Percentiles rank a stretch among this genome's conserved stretches.
These are phyloP conservation scores for Scutellaria barbata DNA, from an alignment of 257 asterid genomes.

Conservation along the genomic window DNA sequence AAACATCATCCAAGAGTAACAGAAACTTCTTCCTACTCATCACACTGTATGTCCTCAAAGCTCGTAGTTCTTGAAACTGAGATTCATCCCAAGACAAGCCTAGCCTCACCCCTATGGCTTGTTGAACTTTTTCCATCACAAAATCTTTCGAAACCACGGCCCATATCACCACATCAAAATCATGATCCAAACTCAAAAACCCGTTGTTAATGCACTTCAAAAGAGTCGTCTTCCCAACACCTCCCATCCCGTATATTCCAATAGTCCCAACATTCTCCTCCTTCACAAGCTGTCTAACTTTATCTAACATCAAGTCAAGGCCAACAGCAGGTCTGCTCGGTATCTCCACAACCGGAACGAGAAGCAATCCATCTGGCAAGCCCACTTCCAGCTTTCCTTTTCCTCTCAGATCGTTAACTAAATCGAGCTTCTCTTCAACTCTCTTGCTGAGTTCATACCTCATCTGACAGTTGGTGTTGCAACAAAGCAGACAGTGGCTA, in stretches of 20 bases:
- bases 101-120: slow-evolving; percentile 51
- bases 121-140: slow-evolving; percentile 51
- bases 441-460: slow-evolving; percentile 40
- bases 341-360: slow-evolving; percentile 54
- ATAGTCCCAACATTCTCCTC: slow-evolving; percentile 41
- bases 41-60: slow-evolving; percentile 45
- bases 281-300: slow-evolving; percentile 35
- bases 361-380: slow-evolving; percentile 51
- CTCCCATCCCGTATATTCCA: slow-evolving; percentile 50
- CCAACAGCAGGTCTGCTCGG: slow-evolving; percentile 53
- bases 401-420: slow-evolving; percentile 43
- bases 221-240: slow-evolving; percentile 50
- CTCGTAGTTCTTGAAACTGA: slow-evolving; percentile 46
- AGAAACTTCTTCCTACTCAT: slow-evolving; percentile 51
- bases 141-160: slow-evolving; percentile 50
- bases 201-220: slow-evolving; percentile 54
- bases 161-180: slow-evolving; percentile 55
- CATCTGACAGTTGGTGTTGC: slow-evolving; percentile 26
- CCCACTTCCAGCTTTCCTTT: slow-evolving; percentile 45
- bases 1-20: slow-evolving; percentile 55
- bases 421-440: slow-evolving; percentile 33
- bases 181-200: slow-evolving; percentile 38
- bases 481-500: slow-evolving; percentile 30
- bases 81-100: slow-evolving; percentile 55
- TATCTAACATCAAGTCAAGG: slow-evolving; percentile 44